phyloP scores from a whole-genome alignment of 257 asterid species.

The Echites panduratus region DNA sequence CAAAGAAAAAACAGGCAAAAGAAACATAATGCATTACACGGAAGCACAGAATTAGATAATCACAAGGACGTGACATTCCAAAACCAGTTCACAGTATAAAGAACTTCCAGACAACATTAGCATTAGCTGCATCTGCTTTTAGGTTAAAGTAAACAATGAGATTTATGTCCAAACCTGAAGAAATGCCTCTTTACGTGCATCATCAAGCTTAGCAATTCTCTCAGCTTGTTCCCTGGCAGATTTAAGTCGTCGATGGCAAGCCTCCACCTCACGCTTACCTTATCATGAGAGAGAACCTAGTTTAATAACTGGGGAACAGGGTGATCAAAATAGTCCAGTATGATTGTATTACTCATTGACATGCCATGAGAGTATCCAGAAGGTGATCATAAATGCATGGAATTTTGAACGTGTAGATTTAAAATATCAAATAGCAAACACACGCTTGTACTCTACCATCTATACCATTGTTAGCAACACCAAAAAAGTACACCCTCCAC shows the following conservation, averaged over 20 bases:
- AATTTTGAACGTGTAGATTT: neutral
- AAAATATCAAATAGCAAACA: neutral
- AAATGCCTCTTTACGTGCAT: conserved; percentile 65
- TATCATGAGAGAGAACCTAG: conserved; percentile 17
- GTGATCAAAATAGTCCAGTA: neutral
- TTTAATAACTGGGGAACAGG: neutral
- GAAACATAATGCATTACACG: neutral
- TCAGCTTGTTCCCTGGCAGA: conserved; percentile 68
- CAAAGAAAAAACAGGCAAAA: too few species aligned
- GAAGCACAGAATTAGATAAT: neutral
- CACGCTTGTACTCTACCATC: neutral
- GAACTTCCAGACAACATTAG: neutral
- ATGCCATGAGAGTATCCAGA: neutral
- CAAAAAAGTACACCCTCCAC: neutral
- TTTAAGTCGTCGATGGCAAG: conserved; percentile 35
- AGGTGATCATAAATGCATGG: neutral
- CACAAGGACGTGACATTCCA: neutral
- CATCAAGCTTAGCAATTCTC: conserved; percentile 58
- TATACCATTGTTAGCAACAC: neutral
- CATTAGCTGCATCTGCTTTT: neutral
- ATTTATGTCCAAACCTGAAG: conserved; percentile 50
- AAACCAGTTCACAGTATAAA: neutral
- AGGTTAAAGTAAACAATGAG: neutral
- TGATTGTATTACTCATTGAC: neutral
- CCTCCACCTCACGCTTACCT: conserved; percentile 49